Evolutionary conservation across 257 asterid genomes (phyloP).

Genomic region (Solanum dulcamara): DNA sequence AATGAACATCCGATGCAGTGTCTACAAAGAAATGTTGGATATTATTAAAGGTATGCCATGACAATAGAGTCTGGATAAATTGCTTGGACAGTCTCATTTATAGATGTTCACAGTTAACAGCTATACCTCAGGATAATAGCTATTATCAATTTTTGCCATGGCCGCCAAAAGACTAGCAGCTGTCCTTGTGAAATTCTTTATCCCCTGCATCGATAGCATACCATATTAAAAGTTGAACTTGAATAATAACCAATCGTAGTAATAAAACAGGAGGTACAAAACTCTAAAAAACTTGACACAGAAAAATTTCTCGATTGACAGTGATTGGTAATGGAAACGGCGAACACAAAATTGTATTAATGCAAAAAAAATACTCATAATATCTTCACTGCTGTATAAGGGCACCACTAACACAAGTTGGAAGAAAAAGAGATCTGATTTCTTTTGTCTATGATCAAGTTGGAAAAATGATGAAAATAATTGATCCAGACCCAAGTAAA

Average conservation of each 20-base stretch:
- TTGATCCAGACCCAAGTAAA: not conserved
- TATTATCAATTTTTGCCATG: constrained; percentile 68
- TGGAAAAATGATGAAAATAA: not conserved
- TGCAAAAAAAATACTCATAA: not conserved
- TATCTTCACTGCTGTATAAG: not conserved
- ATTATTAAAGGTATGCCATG: not conserved
- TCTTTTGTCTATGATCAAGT: not conserved
- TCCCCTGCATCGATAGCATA: constrained; percentile 45
- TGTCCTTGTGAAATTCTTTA: constrained; percentile 64
- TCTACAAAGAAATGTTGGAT: constrained; percentile 35
- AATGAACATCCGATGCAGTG: constrained; percentile 76
- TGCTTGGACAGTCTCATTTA: not conserved
- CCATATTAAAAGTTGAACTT: not conserved
- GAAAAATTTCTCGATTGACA: not conserved
- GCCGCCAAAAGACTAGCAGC: constrained; percentile 72
- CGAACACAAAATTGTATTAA: not conserved
- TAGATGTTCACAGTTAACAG: not conserved
- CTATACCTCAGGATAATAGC: constrained; percentile 85
- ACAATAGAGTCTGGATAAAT: not conserved
- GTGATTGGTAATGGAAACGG: not conserved
- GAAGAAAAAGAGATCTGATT: not conserved
- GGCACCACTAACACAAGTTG: not conserved
- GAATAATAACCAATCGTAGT: not conserved
- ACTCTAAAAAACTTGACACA: not conserved
- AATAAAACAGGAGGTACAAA: not conserved